Conservation (phyloP, 305 asterid species). For the Solanum chacoense region DNA sequence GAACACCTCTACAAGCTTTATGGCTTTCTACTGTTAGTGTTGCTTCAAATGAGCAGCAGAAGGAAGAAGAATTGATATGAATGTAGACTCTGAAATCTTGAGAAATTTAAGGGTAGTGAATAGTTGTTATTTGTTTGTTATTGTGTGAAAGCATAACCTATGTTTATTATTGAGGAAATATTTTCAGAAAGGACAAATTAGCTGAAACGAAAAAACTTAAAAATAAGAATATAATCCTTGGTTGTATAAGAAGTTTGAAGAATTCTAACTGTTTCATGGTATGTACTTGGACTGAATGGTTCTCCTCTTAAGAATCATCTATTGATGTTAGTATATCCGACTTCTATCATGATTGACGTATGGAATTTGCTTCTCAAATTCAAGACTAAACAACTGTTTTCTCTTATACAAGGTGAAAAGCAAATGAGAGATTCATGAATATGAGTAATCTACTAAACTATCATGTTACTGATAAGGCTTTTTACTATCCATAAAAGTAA, state of each 20-base stretch:
- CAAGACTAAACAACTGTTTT: not conserved
- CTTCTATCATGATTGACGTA: not conserved
- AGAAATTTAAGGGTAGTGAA: not conserved
- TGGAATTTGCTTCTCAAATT: not conserved
- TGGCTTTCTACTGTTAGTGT: not conserved
- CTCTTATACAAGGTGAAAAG: not conserved
- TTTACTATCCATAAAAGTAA: not conserved
- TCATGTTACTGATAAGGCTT: not conserved
- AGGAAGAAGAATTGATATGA: not conserved
- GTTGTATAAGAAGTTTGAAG: not conserved
- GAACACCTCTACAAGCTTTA: not conserved
- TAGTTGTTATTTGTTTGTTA: not conserved
- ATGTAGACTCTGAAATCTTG: too few relatives aligned
- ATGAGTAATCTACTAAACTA: not conserved
- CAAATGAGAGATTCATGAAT: not conserved
- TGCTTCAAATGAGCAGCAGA: not conserved
- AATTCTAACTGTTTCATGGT: not conserved
- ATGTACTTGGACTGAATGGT: not conserved
- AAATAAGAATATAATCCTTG: not conserved
- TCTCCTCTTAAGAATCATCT: not conserved
- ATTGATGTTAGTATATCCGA: not conserved
- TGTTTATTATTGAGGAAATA: not conserved
- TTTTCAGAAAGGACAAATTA: not conserved
- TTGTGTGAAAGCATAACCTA: not conserved
- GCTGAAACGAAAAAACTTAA: not conserved